Evolutionary conservation across 2,329 filamentous ascomycete species (phyloP).

Genomic region (Alternaria gaisen): DNA sequence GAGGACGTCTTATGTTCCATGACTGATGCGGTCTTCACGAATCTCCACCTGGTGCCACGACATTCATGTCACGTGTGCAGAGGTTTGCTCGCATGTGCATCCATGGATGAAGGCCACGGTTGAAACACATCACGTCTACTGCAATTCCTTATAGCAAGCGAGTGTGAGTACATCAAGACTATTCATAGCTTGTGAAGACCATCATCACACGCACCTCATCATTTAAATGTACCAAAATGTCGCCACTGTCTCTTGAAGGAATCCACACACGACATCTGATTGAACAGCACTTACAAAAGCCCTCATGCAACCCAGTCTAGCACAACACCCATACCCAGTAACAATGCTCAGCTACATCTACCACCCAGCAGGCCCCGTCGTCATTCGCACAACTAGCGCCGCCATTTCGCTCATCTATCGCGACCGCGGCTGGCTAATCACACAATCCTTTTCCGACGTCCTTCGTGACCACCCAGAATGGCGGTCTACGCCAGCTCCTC

Average conservation of each 20-base stretch:
- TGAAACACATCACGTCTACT: not conserved
- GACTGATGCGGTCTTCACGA: not conserved
- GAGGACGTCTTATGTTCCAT: not conserved
- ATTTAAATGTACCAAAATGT: too few species aligned
- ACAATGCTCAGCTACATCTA: constrained; percentile 15
- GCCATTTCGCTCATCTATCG: constrained; percentile 6
- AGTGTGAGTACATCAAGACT: not conserved
- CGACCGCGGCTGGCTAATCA: constrained; percentile 14
- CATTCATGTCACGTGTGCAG: not conserved
- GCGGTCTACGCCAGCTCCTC: not conserved
- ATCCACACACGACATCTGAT: not conserved
- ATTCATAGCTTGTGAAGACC: not conserved
- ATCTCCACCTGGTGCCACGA: not conserved
- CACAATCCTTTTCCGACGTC: constrained; percentile 4
- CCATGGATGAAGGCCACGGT: not conserved
- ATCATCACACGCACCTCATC: too few species aligned
- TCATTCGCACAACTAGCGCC: constrained; percentile 10
- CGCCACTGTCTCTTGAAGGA: not conserved
- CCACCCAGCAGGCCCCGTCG: constrained; percentile 12
- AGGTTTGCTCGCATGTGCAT: not conserved
- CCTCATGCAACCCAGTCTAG: not conserved
- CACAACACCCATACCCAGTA: constrained; percentile 2
- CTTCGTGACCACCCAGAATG: constrained; percentile 8
- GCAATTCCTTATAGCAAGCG: not conserved
- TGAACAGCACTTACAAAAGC: not conserved